These are phyloP conservation scores for Aspergillus funiculosus DNA, from an alignment of 495 filamentous ascomycete species.

Conservation along the genomic window DNA sequence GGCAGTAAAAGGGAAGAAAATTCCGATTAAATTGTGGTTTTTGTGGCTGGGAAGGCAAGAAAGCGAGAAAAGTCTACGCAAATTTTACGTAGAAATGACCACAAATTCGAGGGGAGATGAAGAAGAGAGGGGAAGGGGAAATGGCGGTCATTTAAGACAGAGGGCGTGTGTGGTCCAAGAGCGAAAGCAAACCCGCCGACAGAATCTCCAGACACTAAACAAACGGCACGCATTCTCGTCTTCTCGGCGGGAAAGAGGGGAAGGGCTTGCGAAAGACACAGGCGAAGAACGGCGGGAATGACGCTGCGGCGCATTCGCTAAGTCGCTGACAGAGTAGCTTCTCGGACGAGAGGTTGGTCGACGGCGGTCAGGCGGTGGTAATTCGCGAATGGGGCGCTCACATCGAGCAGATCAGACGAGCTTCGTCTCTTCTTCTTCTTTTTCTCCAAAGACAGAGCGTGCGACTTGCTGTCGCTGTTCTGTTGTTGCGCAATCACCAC, in stretches of 20 bases:
- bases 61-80: slow-evolving; percentile 11
- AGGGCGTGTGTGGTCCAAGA: not conserved
- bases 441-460: not conserved
- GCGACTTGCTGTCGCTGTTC: too few relatives aligned
- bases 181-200: slow-evolving; percentile 3
- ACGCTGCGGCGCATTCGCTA: slow-evolving; percentile 3
- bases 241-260: slow-evolving; percentile 4
- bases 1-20: not conserved
- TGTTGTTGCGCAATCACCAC: slow-evolving; percentile 16
- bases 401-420: not conserved
- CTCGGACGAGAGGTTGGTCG: slow-evolving; percentile 18
- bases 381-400: not conserved
- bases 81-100: slow-evolving; percentile 7
- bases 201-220: slow-evolving; percentile 4
- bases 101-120: not conserved
- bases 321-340: slow-evolving; percentile 4
- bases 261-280: slow-evolving; percentile 1
- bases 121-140: slow-evolving; percentile 4
- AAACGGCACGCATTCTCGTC: slow-evolving; percentile 5
- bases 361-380: slow-evolving; percentile 5
- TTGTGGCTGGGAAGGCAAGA: not conserved
- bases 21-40: not conserved
- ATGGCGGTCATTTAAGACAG: slow-evolving; percentile 4
- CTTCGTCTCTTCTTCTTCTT: not conserved
- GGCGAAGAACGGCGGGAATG: slow-evolving; percentile 8